A percentile compares a stretch with the other conserved stretches of the same genome.
phyloP scores from a whole-genome alignment of 225 moss, liverwort and hornwort genomes.

The Bryoerythrophyllum caledonicum region DNA sequence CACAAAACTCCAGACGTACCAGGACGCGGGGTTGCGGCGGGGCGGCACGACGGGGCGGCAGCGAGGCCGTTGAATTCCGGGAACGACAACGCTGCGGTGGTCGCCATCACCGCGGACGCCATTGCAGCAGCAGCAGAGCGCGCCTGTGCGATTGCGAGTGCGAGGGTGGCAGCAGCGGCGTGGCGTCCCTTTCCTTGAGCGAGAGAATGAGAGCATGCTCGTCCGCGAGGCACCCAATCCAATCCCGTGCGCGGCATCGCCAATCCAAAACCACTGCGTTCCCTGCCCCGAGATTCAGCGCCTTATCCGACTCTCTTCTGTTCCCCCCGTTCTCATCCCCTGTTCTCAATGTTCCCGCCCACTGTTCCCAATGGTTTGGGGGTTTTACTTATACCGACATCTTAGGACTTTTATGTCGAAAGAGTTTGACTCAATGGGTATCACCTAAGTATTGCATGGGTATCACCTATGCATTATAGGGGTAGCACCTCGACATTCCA shows the following conservation, averaged over 20 bases:
- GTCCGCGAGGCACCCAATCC: neutral
- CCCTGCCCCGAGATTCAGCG: slow-evolving; percentile 14
- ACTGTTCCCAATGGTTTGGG: no score
- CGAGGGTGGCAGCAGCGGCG: no score
- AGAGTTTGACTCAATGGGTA: no score
- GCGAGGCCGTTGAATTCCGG: slow-evolving; percentile 25
- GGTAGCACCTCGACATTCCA: no score
- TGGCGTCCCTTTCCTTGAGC: no score
- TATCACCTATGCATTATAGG: no score
- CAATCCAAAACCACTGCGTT: neutral
- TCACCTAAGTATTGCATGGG: no score
- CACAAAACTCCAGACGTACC: slow-evolving; percentile 1
- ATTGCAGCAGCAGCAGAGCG: neutral
- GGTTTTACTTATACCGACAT: no score
- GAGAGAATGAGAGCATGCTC: no score
- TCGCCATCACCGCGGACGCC: slow-evolving; percentile 19
- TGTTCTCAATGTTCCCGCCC: no score
- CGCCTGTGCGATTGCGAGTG: neutral
- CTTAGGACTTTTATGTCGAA: no score
- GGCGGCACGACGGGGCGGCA: slow-evolving; percentile 1
- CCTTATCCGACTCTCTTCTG: slow-evolving; percentile 24
- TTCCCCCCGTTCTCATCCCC: slow-evolving; percentile 17
- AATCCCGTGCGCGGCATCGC: no score
- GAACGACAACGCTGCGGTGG: slow-evolving; percentile 16
- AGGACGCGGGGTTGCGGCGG: neutral